A percentile compares a stretch with the other conserved stretches of the same genome.
phyloP scores from a whole-genome alignment of 164 flowering plant species.

The Umbellularia californica region DNA sequence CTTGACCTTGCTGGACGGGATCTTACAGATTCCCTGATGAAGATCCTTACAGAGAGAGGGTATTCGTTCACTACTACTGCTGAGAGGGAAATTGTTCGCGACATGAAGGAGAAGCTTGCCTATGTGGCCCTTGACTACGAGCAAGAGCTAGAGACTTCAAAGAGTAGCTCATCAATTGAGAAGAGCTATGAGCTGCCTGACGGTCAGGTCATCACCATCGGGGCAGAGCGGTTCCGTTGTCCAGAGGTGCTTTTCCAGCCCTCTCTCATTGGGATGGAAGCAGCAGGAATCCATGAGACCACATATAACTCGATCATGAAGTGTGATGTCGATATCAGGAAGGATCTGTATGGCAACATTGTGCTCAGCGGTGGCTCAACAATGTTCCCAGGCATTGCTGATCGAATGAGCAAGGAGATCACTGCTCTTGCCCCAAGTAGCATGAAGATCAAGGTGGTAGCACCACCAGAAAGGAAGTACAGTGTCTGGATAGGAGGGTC shows the following conservation, averaged over 20 bases:
- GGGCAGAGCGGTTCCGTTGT: slow-evolving; percentile 64
- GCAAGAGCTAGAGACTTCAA: slow-evolving; percentile 52
- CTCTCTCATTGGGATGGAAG: slow-evolving; percentile 60
- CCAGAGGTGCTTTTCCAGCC: slow-evolving; percentile 72
- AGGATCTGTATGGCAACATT: slow-evolving; percentile 55
- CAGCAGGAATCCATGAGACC: slow-evolving; percentile 57
- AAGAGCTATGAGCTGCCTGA: slow-evolving; percentile 63
- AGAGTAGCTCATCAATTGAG: slow-evolving; percentile 56
- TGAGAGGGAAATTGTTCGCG: slow-evolving; percentile 62
- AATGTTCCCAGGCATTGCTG: slow-evolving; percentile 62
- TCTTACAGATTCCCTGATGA: slow-evolving; percentile 58
- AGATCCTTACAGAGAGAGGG: slow-evolving; percentile 65
- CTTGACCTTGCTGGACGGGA: slow-evolving; percentile 65
- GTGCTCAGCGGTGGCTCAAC: slow-evolving; percentile 62
- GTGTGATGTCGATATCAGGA: slow-evolving; percentile 60
- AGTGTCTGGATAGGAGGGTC: slow-evolving; percentile 64
- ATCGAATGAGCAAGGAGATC: slow-evolving; percentile 68
- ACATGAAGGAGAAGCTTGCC: slow-evolving; percentile 57
- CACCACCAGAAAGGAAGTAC: slow-evolving; percentile 63
- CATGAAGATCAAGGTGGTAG: slow-evolving; percentile 62
- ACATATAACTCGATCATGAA: slow-evolving; percentile 62
- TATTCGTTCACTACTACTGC: slow-evolving; percentile 58
- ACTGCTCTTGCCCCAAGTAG: slow-evolving; percentile 65
- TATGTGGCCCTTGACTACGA: slow-evolving; percentile 65
- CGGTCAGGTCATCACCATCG: slow-evolving; percentile 62